Evolutionary conservation across 2,329 filamentous ascomycete species (phyloP), one percentile per base, ranked within the genome.

Genomic region (Monilinia aucupariae): DNA sequence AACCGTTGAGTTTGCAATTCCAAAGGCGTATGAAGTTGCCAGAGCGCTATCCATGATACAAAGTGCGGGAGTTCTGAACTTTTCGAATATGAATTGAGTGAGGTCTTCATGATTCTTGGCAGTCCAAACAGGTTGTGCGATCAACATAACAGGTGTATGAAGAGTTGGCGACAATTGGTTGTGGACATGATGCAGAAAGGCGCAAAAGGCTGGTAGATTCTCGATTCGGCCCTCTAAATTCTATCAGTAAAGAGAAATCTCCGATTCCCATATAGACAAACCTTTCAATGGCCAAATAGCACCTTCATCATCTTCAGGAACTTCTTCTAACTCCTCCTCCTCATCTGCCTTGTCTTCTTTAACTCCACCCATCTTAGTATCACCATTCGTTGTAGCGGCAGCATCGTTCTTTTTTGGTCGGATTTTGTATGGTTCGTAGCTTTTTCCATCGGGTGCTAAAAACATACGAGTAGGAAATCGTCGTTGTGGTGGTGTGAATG

Each of bases 381-480:
- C 72, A 1, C 59, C 68, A 8, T 76, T 74, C 65, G 64, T 68
- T 48, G 67, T 69, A 37, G 66, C 60, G 34, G 54, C 25, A 30
- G 13, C 41, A 52, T 63, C 74, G 78, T 81, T 86, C 74, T 78
- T 83, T 69, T 81, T 81, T 77, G 81, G 87, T 61, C 86, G 89
- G 32, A 94, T 89, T 72, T 90, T 88, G 71, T 91, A 89, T 1
- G 93, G 92, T 72, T 93, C 89, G 73, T 85, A 92, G 73, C 89
- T 86, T 64, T 91, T 90, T 61, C 84, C 82, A 73, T 96, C 92
- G 69, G 87, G 85, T 60, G 81, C 85, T 1, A 82, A 82, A 71
- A 97, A 99, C 92, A 99, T 96, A 79, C 94, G 89, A 76, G 93
- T 97, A 39, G 90, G 86, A 69, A 97, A 84, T 69, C 92, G 90